Evolutionary conservation across 192 early-diverging fungal genomes (phyloP), one percentile per base, ranked within the genome.

Genomic region (Coemansia sp.): DNA sequence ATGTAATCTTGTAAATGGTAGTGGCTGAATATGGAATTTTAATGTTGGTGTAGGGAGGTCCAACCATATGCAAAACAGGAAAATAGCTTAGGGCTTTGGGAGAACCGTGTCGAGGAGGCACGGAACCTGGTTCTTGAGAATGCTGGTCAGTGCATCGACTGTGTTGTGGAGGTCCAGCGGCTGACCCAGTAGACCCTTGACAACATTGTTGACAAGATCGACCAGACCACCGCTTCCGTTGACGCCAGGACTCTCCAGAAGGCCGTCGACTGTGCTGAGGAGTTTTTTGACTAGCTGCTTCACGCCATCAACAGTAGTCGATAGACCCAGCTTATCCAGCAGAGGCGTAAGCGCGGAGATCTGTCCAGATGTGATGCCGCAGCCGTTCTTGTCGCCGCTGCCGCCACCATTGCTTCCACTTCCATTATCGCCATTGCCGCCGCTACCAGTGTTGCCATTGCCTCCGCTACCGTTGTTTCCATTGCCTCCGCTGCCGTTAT

Each of bases 281-380:
- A 79, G 41, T n/a, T 72, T 72, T 38, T 79, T 63, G 32, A 79
- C 76, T 37, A 79, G 70, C 59, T 73, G 62, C 60, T 79, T 79
- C 32, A 79, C 76, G 1, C 70, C 76, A n/a, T 79, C 52, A 37
- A 79, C 70, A 0, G 76, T 79, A 41, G 67, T 65, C 1, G 70
- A 69, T 1, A 79, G 67, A 14, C 76, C 76, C 3, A 79, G 70
- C 63, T 72, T 72, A 63, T 79, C 62, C 50, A 79, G 76, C 8
- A 79, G 66, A 1, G 76, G 76, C 12, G 76, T 79, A 43, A 79
- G 70, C 0, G 76, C 76, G 1, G 76, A 79, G 29, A 79, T 73
- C 55, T 79, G 76, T 54, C 39, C 53, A 0, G 70, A 66, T 9
- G 76, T 69, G 14, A 79, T 66, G 4, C 76, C 76, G 5, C 76